Conservation (phyloP, 1,284 basidiomycete genomes). For the Leccinum variabile region DNA sequence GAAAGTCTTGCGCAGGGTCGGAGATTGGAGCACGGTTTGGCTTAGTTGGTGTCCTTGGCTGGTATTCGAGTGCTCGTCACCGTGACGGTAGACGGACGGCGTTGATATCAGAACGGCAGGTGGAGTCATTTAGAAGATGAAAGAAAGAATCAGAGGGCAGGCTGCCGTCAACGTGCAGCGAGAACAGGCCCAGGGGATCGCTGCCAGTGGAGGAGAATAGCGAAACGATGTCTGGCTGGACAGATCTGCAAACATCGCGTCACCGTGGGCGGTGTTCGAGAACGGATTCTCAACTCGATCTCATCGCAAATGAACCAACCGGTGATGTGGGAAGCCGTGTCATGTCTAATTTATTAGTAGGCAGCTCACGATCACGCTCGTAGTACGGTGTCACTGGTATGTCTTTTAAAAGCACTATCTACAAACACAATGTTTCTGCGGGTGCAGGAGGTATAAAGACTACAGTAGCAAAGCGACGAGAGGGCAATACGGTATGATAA, state of each 20-base stretch:
- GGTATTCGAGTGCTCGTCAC: conserved; percentile 26
- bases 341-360: conserved; percentile 14
- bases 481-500: conserved; percentile 17
- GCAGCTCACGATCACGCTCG: not conserved
- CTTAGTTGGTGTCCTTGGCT: conserved; percentile 46
- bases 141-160: conserved; percentile 66
- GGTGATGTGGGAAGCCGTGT: not conserved
- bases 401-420: not conserved
- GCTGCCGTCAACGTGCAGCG: conserved; percentile 47
- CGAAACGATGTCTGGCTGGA: conserved; percentile 69
- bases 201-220: conserved; percentile 78
- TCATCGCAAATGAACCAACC: conserved; percentile 21
- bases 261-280: conserved; percentile 4
- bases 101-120: conserved; percentile 48
- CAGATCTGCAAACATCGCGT: conserved; percentile 50
- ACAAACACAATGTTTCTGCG: conserved; percentile 8
- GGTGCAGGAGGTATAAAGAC: conserved; percentile 17
- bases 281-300: conserved; percentile 23
- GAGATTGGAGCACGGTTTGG: conserved; percentile 81
- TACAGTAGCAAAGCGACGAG: conserved; percentile 1
- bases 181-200: conserved; percentile 63
- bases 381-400: not conserved
- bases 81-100: conserved; percentile 32
- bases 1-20: conserved; percentile 65
- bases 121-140: conserved; percentile 60